Evolutionary conservation across 306 rosid genomes (phyloP).

Genomic region (Albizia julibrissin): DNA sequence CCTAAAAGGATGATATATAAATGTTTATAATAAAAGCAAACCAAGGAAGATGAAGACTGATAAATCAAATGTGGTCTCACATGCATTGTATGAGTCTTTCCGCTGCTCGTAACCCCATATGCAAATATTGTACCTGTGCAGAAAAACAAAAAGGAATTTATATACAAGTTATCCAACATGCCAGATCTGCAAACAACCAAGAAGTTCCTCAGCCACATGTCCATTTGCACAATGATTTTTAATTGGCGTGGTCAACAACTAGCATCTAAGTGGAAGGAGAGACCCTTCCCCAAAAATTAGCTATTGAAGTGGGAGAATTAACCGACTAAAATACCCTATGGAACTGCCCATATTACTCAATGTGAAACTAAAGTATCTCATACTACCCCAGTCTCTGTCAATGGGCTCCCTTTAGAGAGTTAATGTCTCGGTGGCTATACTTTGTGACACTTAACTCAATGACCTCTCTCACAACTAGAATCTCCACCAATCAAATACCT

Average conservation of each 20-base stretch:
- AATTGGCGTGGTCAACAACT: neutral
- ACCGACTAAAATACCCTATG: neutral
- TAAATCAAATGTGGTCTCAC: conserved; percentile 53
- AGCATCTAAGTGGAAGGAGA: neutral
- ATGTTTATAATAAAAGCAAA: neutral
- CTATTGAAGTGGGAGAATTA: neutral
- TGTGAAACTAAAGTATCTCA: neutral
- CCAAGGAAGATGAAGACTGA: conserved; percentile 22
- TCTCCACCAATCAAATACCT: neutral
- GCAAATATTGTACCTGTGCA: conserved; percentile 92
- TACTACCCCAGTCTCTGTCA: neutral
- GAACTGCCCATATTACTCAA: neutral
- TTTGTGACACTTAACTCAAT: neutral
- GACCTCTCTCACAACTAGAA: neutral
- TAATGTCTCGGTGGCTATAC: neutral
- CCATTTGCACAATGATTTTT: conserved; percentile 17
- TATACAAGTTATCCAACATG: conserved; percentile 26
- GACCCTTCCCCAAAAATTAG: neutral
- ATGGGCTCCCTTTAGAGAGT: neutral
- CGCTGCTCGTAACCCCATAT: conserved; percentile 98
- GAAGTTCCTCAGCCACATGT: conserved; percentile 27
- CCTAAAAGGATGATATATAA: neutral
- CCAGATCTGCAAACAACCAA: conserved; percentile 31
- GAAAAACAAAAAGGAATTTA: conserved; percentile 35
- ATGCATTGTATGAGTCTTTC: conserved; percentile 99